Evolutionary conservation across 2,329 filamentous ascomycete species (phyloP).

Genomic region (Metarhizium anisopliae): DNA sequence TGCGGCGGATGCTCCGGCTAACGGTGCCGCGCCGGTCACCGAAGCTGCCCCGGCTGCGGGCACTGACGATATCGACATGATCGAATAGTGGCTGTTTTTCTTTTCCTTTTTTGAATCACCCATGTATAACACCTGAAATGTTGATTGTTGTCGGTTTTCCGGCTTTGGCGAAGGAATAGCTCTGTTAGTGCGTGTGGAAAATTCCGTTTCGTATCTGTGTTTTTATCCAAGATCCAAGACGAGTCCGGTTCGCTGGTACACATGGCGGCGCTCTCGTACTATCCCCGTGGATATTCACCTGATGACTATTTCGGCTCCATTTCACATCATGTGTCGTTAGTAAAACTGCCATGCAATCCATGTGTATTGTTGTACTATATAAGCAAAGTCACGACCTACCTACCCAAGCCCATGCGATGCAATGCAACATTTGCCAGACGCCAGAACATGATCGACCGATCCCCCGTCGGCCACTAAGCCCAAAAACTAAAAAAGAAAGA

Average conservation of each 20-base stretch:
- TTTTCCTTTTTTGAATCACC: background rate
- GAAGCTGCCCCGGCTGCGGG: constrained; percentile 18
- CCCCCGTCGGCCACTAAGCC: background rate
- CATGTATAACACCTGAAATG: background rate
- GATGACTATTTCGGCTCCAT: background rate
- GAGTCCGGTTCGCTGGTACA: no score
- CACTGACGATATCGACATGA: constrained; percentile 60
- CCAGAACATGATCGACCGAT: background rate
- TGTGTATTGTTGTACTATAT: background rate
- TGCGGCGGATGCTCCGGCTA: constrained; percentile 27
- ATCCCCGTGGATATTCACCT: no score
- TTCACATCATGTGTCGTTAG: background rate
- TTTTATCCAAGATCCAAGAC: no score
- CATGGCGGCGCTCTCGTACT: no score
- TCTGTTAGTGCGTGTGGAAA: background rate
- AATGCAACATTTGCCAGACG: background rate
- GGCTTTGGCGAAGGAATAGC: background rate
- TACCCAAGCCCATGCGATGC: background rate
- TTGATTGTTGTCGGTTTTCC: background rate
- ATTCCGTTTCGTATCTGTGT: background rate
- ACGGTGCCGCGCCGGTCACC: constrained; percentile 15
- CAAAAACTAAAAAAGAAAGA: background rate
- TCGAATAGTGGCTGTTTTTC: constrained; percentile 36
- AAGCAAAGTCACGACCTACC: background rate
- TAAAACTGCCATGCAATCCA: background rate